Evolutionary conservation across 2,329 filamentous ascomycete genomes (phyloP).

Genomic region (Thelonectria olida): DNA sequence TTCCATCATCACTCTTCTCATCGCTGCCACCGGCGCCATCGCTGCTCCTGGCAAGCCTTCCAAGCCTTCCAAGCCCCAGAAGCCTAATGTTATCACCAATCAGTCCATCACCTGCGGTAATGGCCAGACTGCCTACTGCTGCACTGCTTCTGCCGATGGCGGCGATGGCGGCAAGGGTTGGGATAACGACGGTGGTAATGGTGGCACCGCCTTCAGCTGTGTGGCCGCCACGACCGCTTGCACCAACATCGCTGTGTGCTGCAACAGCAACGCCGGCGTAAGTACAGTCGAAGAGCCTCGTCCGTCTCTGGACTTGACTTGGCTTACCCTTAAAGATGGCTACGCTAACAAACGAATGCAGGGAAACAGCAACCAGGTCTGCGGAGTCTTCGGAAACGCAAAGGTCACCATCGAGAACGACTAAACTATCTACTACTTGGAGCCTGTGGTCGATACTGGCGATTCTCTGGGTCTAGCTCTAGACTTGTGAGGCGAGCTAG

Average conservation of each 20-base stretch:
- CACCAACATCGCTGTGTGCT: conserved; percentile 14
- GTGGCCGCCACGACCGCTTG: neutral
- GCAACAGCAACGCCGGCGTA: conserved; percentile 4
- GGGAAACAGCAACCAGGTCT: neutral
- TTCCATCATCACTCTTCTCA: conserved; percentile 13
- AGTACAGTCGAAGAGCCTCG: neutral
- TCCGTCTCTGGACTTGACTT: neutral
- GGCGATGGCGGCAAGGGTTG: neutral
- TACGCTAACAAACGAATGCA: neutral
- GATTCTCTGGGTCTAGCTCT: neutral
- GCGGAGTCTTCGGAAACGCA: neutral
- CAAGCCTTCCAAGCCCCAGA: neutral
- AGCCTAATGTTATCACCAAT: neutral
- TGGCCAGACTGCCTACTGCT: conserved; percentile 20
- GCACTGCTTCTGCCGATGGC: neutral
- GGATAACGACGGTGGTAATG: no score
- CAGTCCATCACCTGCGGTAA: neutral
- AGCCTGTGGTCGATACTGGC: neutral
- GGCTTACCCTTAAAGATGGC: neutral
- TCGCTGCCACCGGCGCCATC: conserved; percentile 17
- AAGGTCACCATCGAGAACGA: neutral
- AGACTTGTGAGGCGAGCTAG: neutral
- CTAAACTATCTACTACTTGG: neutral
- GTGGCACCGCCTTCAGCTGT: neutral
- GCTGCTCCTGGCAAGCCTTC: conserved; percentile 13